Base-by-base conservation (phyloP, 2,329 filamentous ascomycete genomes). In the Colletotrichum salicis region DNA sequence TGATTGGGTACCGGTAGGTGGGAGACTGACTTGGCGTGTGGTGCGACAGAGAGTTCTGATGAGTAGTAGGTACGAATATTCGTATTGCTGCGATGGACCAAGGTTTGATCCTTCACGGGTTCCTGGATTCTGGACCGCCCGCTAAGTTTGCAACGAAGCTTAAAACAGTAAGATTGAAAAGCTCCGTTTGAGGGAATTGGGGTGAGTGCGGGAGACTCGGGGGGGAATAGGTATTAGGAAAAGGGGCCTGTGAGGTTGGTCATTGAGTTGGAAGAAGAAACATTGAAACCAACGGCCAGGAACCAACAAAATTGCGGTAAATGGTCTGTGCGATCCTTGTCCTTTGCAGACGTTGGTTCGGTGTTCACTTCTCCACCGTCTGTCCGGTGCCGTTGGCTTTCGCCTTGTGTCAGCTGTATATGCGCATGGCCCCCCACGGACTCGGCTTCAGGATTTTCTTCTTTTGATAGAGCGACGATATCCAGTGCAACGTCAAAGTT, bases 321-420 rank as follows among this genome's bases (percentile, higher is more conserved):
- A 13, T 62, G 68, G 64, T n/a, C 57, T 64, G 64, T 71, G 68
- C 64, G 11, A 45, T 22, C 64, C 64, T 52, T 56, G 64, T 48
- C 37, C 37, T 41, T 19, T 8, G 15, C 51, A n/a, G 27, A 24
- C 7, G 56, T 33, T 33, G 22, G 65, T 68, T 59, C 55, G 24
- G 31, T 64, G 22, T 29, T 33, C 19, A 48, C 19, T 64, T 58
- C 52, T 64, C 51, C 64, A 60, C 57, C 31, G 48, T 55, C 64
- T 58, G 41, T 60, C 64, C 64, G 41, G 41, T 22, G 29, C 64
- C 19, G 41, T 48, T n/a, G 41, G 41, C 13, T 6, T 15, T 41
- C 19, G 41, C 31, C 15, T 33, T 8, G n/a, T 6, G 41, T 61
- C 29, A 24, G 45, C 59, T 27, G n/a, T 10, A 35, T 52, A n/a